Percentiles rank a stretch among this genome's conserved stretches.
These are phyloP conservation scores for Rhodotorula kratochvilovae DNA, from an alignment of 768 basidiomycete species.

Conservation along the genomic window DNA sequence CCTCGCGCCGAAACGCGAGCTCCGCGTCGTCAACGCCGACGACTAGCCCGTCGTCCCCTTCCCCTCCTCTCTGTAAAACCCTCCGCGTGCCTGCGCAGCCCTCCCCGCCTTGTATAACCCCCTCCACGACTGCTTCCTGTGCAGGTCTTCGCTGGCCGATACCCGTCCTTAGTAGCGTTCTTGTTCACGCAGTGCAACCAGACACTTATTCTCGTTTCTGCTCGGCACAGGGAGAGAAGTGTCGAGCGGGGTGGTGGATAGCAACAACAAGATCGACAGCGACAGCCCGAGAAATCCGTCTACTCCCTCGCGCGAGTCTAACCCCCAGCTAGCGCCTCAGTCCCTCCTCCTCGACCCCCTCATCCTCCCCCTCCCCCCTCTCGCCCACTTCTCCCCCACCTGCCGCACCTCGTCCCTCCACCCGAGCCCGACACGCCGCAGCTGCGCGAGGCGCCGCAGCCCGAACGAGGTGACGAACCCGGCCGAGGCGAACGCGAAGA, in stretches of 20 bases:
- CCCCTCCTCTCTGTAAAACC: too few species aligned
- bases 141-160: background rate
- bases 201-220: background rate
- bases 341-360: conserved; percentile 13
- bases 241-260: too few species aligned
- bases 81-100: too few species aligned
- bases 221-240: too few species aligned
- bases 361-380: background rate
- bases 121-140: background rate
- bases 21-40: conserved; percentile 30
- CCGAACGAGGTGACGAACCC: conserved; percentile 63
- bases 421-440: conserved; percentile 47
- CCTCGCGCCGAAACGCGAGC: conserved; percentile 5
- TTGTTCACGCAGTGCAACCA: background rate
- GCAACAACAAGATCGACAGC: too few species aligned
- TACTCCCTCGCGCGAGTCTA: too few species aligned
- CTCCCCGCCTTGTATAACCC: too few species aligned
- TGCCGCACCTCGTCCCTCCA: conserved; percentile 19
- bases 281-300: background rate
- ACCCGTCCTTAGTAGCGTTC: background rate
- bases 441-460: conserved; percentile 55
- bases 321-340: conserved; percentile 1
- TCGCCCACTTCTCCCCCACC: conserved; percentile 15
- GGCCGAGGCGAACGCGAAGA: conserved; percentile 58
- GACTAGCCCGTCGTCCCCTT: background rate